A percentile compares a stretch with the other conserved stretches of the same genome.
These are phyloP conservation scores for Daldinia childiae DNA, from an alignment of 495 filamentous ascomycete genomes.

Conservation along the genomic window DNA sequence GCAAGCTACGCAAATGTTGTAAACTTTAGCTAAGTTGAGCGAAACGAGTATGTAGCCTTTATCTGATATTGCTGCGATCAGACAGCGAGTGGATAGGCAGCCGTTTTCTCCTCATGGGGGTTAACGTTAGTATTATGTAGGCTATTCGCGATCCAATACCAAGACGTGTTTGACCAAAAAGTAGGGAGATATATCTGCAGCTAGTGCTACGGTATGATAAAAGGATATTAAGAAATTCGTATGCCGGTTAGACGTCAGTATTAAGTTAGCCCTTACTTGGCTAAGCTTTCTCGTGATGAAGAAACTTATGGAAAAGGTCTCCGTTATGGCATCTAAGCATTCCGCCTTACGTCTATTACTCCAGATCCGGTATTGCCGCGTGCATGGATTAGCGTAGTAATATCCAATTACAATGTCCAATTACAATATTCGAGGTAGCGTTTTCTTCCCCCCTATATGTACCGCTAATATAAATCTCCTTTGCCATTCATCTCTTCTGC, in stretches of 20 bases:
- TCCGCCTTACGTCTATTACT: background rate
- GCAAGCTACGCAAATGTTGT: conserved; percentile 14
- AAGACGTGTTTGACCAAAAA: conserved; percentile 2
- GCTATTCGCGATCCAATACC: conserved; percentile 23
- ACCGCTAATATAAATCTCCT: background rate
- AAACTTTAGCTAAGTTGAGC: background rate
- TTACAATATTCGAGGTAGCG: background rate
- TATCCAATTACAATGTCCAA: background rate
- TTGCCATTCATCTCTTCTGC: background rate
- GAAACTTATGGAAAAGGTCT: conserved; percentile 9
- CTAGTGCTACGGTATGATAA: conserved; percentile 11
- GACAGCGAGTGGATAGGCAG: conserved; percentile 1
- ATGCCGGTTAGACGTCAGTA: conserved; percentile 15
- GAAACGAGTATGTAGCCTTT: background rate
- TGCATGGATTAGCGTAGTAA: background rate
- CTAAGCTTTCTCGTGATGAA: conserved; percentile 24
- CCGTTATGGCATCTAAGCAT: background rate
- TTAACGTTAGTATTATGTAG: background rate
- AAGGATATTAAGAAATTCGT: background rate
- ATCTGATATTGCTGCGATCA: conserved; percentile 1
- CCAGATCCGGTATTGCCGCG: conserved; percentile 1
- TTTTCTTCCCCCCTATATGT: background rate
- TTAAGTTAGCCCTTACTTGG: conserved; percentile 14
- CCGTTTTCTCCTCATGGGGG: background rate
- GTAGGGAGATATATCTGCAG: conserved; percentile 7